Conservation (phyloP, 164 flowering plant genomes). For the Malania oleifera region DNA sequence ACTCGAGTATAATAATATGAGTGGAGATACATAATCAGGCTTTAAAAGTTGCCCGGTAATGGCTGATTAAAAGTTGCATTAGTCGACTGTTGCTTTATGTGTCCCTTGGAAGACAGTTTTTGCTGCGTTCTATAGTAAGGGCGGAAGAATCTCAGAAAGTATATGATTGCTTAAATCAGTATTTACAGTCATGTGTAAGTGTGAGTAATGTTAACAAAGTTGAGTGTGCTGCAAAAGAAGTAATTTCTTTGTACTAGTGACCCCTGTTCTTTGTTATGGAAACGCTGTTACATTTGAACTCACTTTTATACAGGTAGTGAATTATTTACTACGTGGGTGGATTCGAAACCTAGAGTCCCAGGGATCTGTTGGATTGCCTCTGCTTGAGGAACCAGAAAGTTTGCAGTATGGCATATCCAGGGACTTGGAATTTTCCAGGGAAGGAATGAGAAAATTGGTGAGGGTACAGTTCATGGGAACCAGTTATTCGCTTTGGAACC, state of each 20-base stretch:
- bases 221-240: too few relatives aligned
- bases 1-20: too few relatives aligned
- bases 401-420: conserved; percentile 24
- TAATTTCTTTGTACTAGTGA: background rate
- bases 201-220: too few relatives aligned
- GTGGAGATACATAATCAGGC: too few relatives aligned
- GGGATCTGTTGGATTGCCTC: conserved; percentile 53
- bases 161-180: too few relatives aligned
- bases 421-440: conserved; percentile 66
- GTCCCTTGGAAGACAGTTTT: too few relatives aligned
- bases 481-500: conserved; percentile 41
- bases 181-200: too few relatives aligned
- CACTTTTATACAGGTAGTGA: conserved; percentile 58
- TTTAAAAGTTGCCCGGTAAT: too few relatives aligned
- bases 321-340: conserved; percentile 90
- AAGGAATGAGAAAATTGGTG: conserved; percentile 58
- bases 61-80: too few relatives aligned
- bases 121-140: too few relatives aligned
- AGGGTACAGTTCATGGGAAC: conserved; percentile 54
- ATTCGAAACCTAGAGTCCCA: conserved; percentile 65
- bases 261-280: background rate
- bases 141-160: too few relatives aligned
- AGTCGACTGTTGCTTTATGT: too few relatives aligned
- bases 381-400: conserved; percentile 47
- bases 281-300: background rate